These are phyloP conservation scores for Leptoxyphium fumago DNA, from an alignment of 2,329 filamentous ascomycete genomes.

Conservation along the genomic window DNA sequence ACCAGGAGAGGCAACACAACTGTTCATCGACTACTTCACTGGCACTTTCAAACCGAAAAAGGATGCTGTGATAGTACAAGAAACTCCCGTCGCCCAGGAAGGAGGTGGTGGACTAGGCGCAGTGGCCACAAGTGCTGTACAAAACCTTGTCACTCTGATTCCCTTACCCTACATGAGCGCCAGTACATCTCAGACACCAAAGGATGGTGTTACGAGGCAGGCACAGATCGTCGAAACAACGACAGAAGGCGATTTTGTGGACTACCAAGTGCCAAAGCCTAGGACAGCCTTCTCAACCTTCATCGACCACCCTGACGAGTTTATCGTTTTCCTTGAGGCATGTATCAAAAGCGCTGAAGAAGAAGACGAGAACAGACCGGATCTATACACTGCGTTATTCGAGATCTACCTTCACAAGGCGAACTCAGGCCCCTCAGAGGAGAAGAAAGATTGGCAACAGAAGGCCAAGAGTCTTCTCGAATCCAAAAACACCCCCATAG, in stretches of 20 bases:
- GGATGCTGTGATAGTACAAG: constrained; percentile 39
- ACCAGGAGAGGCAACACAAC: constrained; percentile 61
- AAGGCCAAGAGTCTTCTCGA: constrained; percentile 86
- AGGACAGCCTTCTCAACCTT: constrained; percentile 90
- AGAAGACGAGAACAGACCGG: constrained; percentile 60
- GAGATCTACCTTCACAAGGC: constrained; percentile 96
- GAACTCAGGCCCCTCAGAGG: constrained; percentile 52
- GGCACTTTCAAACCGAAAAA: constrained; percentile 64
- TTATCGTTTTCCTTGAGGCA: constrained; percentile 83
- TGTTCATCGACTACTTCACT: constrained; percentile 94
- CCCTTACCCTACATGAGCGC: constrained; percentile 75
- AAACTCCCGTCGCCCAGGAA: constrained; percentile 23
- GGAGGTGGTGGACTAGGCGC: constrained; percentile 20
- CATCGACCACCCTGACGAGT: constrained; percentile 82
- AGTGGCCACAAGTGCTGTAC: constrained; percentile 58
- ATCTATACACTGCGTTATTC: constrained; percentile 88
- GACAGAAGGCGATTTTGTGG: constrained; percentile 35
- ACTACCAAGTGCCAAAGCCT: constrained; percentile 69
- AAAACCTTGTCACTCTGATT: constrained; percentile 71
- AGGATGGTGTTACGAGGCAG: constrained; percentile 37
- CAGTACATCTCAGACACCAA: constrained; percentile 39
- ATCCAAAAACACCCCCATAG: constrained; percentile 66
- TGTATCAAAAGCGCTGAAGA: constrained; percentile 59
- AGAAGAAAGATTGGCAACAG: constrained; percentile 69
- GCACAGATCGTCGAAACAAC: constrained; percentile 37